phyloP scores from a whole-genome alignment of 2,329 filamentous ascomycete species.

The Ophioceras dolichostomum region DNA sequence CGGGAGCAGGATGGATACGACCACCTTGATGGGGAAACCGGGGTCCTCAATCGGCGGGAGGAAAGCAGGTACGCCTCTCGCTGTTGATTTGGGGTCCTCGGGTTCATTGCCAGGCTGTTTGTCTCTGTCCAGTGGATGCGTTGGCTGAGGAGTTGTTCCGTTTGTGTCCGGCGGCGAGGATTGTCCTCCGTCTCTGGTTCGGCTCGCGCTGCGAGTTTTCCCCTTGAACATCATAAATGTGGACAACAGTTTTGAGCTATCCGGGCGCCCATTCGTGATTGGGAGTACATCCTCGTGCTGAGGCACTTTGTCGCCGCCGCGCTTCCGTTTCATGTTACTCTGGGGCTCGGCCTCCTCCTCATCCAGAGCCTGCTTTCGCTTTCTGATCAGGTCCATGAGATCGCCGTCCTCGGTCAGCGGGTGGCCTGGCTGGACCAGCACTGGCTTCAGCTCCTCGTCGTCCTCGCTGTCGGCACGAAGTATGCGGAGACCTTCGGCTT shows the following conservation, averaged over 20 bases:
- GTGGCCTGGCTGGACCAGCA: too few relatives aligned
- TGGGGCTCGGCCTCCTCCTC: not conserved
- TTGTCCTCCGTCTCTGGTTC: too few relatives aligned
- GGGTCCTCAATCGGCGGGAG: conserved; percentile 9
- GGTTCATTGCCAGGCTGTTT: too few relatives aligned
- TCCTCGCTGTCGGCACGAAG: not conserved
- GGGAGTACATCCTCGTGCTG: not conserved
- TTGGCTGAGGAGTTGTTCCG: too few relatives aligned
- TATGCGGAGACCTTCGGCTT: not conserved
- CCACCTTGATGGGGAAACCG: conserved; percentile 6
- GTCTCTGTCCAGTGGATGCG: too few relatives aligned
- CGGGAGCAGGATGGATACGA: conserved; percentile 13
- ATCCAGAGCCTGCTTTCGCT: not conserved
- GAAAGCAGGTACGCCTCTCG: too few relatives aligned
- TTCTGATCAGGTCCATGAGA: not conserved
- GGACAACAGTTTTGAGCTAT: not conserved
- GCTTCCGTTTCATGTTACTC: not conserved
- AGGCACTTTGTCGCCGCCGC: not conserved
- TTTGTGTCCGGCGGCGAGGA: not conserved
- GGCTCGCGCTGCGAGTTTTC: not conserved
- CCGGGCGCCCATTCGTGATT: not conserved
- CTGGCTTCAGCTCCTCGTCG: not conserved
- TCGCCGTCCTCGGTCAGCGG: not conserved
- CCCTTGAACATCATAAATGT: not conserved
- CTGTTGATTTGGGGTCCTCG: too few relatives aligned